These are phyloP conservation scores for Pulveroboletus frians DNA, from an alignment of 768 basidiomycete genomes.

Conservation along the genomic window DNA sequence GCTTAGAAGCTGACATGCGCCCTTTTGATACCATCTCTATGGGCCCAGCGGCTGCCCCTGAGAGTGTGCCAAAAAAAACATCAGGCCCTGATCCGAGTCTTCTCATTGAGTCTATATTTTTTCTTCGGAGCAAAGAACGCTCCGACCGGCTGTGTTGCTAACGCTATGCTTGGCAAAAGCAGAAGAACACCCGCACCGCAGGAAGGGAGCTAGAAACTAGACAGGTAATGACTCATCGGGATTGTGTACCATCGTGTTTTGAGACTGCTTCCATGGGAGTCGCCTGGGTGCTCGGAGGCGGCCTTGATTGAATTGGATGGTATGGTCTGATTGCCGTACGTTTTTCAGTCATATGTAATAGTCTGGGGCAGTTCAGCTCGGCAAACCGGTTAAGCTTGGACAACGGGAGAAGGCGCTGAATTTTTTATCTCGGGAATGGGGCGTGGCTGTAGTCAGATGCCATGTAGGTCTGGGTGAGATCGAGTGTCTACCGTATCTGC, in stretches of 20 bases:
- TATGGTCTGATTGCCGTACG: neutral
- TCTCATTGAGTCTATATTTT: neutral
- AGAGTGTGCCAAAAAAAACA: conserved; percentile 1
- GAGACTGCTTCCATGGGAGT: neutral
- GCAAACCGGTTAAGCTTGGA: neutral
- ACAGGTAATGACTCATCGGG: too few species aligned
- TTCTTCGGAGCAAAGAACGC: conserved; percentile 5
- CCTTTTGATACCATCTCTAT: neutral
- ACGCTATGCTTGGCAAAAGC: conserved; percentile 7
- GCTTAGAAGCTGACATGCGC: neutral
- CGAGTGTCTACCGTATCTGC: too few species aligned
- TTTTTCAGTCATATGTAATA: neutral
- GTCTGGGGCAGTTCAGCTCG: neutral
- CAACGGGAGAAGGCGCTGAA: neutral
- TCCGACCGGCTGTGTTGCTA: conserved; percentile 13
- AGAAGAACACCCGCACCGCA: neutral
- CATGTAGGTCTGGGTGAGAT: too few species aligned
- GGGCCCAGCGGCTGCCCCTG: conserved; percentile 3
- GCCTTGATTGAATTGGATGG: neutral
- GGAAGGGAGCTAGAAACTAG: neutral
- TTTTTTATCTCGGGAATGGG: neutral
- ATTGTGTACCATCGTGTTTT: neutral
- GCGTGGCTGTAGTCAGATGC: neutral
- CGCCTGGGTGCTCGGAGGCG: too few species aligned
- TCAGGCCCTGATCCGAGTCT: conserved; percentile 1